phyloP scores from a whole-genome alignment of 352 stramenopile genomes.

The Phytophthora sojae region DNA sequence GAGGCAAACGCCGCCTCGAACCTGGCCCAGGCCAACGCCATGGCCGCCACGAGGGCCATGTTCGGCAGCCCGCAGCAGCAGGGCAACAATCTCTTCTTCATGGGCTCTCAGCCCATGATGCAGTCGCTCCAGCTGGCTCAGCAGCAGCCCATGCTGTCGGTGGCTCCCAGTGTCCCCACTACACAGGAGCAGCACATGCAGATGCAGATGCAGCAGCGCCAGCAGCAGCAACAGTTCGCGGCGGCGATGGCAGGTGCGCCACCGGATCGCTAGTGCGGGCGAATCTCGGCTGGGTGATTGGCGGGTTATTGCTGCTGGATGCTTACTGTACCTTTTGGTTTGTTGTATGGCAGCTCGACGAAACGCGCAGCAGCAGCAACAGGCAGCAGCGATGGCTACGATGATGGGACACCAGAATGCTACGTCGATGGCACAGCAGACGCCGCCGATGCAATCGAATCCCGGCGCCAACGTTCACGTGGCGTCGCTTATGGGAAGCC shows the following conservation, averaged over 20 bases:
- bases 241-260: constrained; percentile 37
- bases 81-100: constrained; percentile 35
- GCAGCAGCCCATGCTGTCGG: constrained; percentile 29
- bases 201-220: constrained; percentile 48
- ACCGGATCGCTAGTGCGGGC: not conserved
- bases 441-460: constrained; percentile 19
- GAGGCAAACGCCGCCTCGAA: constrained; percentile 11
- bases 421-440: constrained; percentile 12
- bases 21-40: constrained; percentile 30
- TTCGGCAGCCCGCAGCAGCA: constrained; percentile 27
- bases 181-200: constrained; percentile 42
- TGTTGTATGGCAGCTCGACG: constrained; percentile 19
- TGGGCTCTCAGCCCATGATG: constrained; percentile 43
- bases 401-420: constrained; percentile 30
- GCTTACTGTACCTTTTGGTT: not conserved
- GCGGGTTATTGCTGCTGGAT: not conserved
- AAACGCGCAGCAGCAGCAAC: constrained; percentile 34
- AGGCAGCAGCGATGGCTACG: constrained; percentile 8
- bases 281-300: not conserved
- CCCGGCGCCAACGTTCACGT: constrained; percentile 23
- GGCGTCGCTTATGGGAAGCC: constrained; percentile 25
- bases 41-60: constrained; percentile 32
- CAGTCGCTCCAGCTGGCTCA: constrained; percentile 29
- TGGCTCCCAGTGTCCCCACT: constrained; percentile 32
- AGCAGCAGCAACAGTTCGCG: constrained; percentile 44